These are phyloP conservation scores for Botrytis fragariae DNA, from an alignment of 2,329 filamentous ascomycete genomes.

Conservation along the genomic window DNA sequence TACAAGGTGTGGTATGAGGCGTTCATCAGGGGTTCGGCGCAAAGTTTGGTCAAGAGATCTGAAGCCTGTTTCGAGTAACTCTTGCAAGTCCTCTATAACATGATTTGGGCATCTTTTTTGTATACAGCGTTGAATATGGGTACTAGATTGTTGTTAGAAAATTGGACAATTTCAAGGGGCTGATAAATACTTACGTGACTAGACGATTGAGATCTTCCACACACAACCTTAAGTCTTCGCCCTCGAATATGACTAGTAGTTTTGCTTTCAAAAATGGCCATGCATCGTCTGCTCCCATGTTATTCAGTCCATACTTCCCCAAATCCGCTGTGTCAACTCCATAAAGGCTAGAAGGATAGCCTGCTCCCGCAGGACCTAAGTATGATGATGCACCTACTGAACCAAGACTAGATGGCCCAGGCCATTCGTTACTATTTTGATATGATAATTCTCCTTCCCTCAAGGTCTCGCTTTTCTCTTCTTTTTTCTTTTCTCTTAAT, in stretches of 20 bases:
- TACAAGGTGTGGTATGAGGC: conserved; percentile 84
- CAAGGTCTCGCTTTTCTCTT: conserved; percentile 53
- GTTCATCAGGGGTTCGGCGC: conserved; percentile 74
- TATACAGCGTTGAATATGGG: conserved; percentile 76
- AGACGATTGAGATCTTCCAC: conserved; percentile 81
- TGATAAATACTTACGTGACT: conserved; percentile 49
- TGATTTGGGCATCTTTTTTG: conserved; percentile 68
- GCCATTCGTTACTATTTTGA: conserved; percentile 44
- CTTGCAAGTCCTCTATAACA: conserved; percentile 73
- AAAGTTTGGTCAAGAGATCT: conserved; percentile 81
- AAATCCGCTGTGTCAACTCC: conserved; percentile 53
- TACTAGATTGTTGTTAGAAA: conserved; percentile 36
- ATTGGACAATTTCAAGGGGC: background rate
- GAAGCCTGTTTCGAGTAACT: conserved; percentile 79
- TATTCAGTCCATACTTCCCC: conserved; percentile 62
- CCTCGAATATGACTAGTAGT: conserved; percentile 75
- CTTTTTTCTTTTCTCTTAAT: conserved; percentile 76
- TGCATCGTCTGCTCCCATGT: conserved; percentile 73
- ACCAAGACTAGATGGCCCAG: conserved; percentile 52
- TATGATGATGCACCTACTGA: conserved; percentile 44
- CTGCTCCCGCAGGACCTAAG: conserved; percentile 27
- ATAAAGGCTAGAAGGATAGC: conserved; percentile 43
- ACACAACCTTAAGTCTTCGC: conserved; percentile 74
- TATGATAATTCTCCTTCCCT: conserved; percentile 39
- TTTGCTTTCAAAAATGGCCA: conserved; percentile 79